Evolutionary conservation across 306 rosid genomes (phyloP).

Genomic region (Cucurbita maxima): DNA sequence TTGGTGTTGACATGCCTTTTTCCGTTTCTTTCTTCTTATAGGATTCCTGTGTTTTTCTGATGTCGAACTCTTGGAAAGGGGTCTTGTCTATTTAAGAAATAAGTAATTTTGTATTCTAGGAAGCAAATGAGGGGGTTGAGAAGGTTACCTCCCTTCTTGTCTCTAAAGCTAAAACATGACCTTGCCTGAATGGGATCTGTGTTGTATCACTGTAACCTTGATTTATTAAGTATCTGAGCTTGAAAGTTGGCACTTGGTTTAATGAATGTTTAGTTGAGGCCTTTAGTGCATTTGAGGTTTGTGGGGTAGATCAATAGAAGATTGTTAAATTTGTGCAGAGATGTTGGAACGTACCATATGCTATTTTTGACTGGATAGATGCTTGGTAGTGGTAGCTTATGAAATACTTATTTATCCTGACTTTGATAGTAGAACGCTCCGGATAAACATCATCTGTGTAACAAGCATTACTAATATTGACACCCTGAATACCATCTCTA

Average conservation of each 20-base stretch:
- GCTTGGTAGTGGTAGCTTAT: neutral
- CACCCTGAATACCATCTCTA: neutral
- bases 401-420: neutral
- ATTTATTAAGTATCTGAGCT: neutral
- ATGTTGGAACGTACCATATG: neutral
- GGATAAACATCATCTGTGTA: neutral
- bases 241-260: neutral
- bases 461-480: neutral
- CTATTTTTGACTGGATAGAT: neutral
- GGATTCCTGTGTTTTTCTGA: neutral
- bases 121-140: neutral
- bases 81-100: neutral
- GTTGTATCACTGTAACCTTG: neutral
- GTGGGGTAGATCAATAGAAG: neutral
- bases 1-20: neutral
- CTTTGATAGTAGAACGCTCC: neutral
- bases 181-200: neutral
- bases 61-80: neutral
- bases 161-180: neutral
- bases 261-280: neutral
- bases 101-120: neutral
- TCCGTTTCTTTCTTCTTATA: neutral
- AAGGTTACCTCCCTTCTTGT: neutral
- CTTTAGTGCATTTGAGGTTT: neutral
- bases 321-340: neutral